These are phyloP conservation scores for Phaeoacremonium minimum DNA, from an alignment of 2,329 filamentous ascomycete species.

Conservation along the genomic window DNA sequence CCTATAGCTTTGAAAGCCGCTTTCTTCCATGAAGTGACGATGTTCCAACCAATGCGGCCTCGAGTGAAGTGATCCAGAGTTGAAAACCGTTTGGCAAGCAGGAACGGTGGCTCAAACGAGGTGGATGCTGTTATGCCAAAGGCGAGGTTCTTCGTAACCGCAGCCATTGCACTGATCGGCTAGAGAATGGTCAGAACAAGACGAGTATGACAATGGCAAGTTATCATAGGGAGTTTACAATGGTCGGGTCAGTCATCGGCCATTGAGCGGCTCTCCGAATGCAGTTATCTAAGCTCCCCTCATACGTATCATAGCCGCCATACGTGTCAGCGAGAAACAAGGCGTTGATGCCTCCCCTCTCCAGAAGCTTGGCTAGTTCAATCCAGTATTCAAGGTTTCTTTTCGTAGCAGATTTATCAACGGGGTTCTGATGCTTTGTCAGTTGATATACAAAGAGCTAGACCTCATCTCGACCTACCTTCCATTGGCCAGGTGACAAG, in stretches of 20 bases:
- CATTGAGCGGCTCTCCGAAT: conserved; percentile 60
- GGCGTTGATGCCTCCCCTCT: conserved; percentile 59
- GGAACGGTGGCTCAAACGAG: conserved; percentile 57
- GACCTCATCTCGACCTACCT: conserved; percentile 31
- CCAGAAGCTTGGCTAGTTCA: conserved; percentile 57
- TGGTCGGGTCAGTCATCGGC: conserved; percentile 61
- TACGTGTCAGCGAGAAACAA: conserved; percentile 65
- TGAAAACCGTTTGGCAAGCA: conserved; percentile 58
- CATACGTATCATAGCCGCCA: conserved; percentile 60
- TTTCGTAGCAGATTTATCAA: conserved; percentile 57
- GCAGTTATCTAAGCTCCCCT: conserved; percentile 54
- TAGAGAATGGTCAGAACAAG: conserved; percentile 15
- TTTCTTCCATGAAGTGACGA: conserved; percentile 61
- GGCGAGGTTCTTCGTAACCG: conserved; percentile 58
- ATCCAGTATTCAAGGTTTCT: conserved; percentile 59
- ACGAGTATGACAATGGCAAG: neutral
- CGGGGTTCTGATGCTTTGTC: conserved; percentile 42
- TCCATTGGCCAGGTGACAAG: conserved; percentile 64
- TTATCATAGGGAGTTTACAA: conserved; percentile 35
- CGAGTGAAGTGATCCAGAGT: conserved; percentile 59
- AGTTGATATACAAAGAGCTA: neutral
- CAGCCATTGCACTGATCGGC: conserved; percentile 63
- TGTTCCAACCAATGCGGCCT: conserved; percentile 62
- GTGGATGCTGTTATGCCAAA: conserved; percentile 62
- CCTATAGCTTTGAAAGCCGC: conserved; percentile 54